phyloP scores from a whole-genome alignment of 164 flowering plant genomes.

The Piper longum region DNA sequence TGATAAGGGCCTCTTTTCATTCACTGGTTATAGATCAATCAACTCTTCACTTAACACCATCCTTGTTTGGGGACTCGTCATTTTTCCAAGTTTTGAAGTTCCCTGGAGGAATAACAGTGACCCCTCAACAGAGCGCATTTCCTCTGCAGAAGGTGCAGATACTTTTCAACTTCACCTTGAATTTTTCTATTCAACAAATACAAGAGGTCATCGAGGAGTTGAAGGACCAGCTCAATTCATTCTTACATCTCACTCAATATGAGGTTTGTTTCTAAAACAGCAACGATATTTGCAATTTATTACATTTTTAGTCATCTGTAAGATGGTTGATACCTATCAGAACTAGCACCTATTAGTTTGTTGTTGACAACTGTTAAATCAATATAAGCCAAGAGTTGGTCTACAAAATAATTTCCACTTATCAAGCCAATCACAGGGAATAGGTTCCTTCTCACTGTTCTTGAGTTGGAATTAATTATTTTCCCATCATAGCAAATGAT shows the following conservation, averaged over 20 bases:
- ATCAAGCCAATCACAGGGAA: no score
- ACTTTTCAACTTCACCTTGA: slow-evolving; percentile 36
- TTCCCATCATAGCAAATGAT: no score
- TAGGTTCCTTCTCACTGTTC: no score
- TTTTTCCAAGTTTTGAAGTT: slow-evolving; percentile 76
- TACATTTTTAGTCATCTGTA: not conserved
- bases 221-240: slow-evolving; percentile 42
- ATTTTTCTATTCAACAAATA: slow-evolving; percentile 60
- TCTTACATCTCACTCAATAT: slow-evolving; percentile 40
- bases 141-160: slow-evolving; percentile 59
- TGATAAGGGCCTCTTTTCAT: slow-evolving; percentile 40
- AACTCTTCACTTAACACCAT: slow-evolving; percentile 31
- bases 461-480: no score
- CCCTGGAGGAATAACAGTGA: slow-evolving; percentile 63
- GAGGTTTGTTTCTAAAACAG: slow-evolving; percentile 40
- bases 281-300: not conserved
- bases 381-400: no score
- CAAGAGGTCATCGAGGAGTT: slow-evolving; percentile 44
- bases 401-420: no score
- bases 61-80: slow-evolving; percentile 61
- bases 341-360: no score
- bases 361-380: no score
- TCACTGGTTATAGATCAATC: slow-evolving; percentile 32
- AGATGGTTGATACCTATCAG: no score
- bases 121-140: slow-evolving; percentile 54